Evolutionary conservation across 805 yeast genomes (phyloP).

Genomic region (Zygosaccharomyces bisporus): DNA sequence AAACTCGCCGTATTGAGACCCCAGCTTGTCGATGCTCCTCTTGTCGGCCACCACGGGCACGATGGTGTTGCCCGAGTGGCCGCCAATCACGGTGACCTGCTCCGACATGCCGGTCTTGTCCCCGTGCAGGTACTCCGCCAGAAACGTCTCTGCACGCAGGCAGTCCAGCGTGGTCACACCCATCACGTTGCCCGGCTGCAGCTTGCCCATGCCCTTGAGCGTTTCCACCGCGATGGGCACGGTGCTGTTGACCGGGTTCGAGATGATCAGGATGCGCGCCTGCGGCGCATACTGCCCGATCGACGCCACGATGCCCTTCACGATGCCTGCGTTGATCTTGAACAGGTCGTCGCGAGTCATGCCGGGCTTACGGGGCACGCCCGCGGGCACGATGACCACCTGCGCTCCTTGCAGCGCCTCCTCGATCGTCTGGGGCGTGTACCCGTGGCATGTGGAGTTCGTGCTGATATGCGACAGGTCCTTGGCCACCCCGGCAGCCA

Average conservation of each 20-base stretch:
- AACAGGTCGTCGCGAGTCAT: slow-evolving; percentile 85
- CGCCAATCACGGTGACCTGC: slow-evolving; percentile 74
- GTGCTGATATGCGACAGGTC: slow-evolving; percentile 79
- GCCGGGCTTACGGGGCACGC: slow-evolving; percentile 87
- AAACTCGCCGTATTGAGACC: slow-evolving; percentile 51
- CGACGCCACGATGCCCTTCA: slow-evolving; percentile 68
- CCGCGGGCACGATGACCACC: slow-evolving; percentile 84
- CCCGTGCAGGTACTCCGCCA: slow-evolving; percentile 34
- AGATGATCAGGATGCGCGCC: slow-evolving; percentile 63
- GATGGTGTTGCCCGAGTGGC: slow-evolving; percentile 81
- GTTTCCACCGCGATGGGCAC: slow-evolving; percentile 83
- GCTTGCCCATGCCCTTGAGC: slow-evolving; percentile 63
- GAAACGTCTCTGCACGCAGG: slow-evolving; percentile 69
- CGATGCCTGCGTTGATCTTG: slow-evolving; percentile 80
- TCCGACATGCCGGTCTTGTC: slow-evolving; percentile 45
- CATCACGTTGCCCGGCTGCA: slow-evolving; percentile 71
- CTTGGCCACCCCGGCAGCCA: slow-evolving; percentile 78
- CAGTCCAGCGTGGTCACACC: slow-evolving; percentile 83
- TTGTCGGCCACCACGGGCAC: slow-evolving; percentile 66
- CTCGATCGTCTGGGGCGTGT: slow-evolving; percentile 62
- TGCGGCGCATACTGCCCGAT: slow-evolving; percentile 64
- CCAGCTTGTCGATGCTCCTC: slow-evolving; percentile 44
- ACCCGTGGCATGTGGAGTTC: slow-evolving; percentile 62
- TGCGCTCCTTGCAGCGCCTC: slow-evolving; percentile 76
- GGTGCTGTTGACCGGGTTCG: slow-evolving; percentile 82